Evolutionary conservation across 805 yeast genomes (phyloP), one percentile per base, ranked within the genome.

Genomic region (Metahyphopichia silvanorum): DNA sequence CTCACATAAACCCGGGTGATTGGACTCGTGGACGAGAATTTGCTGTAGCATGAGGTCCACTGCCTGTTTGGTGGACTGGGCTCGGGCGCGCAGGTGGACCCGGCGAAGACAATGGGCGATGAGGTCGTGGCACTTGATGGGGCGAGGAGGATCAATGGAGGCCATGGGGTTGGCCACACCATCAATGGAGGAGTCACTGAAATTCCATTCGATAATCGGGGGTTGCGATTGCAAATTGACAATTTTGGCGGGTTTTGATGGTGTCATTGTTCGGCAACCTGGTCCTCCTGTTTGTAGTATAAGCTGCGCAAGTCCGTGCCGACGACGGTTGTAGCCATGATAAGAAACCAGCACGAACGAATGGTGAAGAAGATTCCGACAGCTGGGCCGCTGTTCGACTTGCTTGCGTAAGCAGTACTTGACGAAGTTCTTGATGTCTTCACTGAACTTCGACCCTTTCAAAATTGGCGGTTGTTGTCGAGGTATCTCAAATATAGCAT

Each of bases 401-500:
- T 77, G 76, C 53, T 82, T 86, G 14, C 69, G 57, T 38, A 91
- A 60, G 52, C 96, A 88, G 29, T 62, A 60, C 20, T 66, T 61
- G 19, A 83, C 77, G 57, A 91, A 85, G 35, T 75, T 82, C 43
- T 77, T 77, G 43, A 85, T 84, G 12, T 71, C 54, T 22, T 60
- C 66, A 42, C 77, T 62, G 40, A 60, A 69, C 3, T 55, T 50
- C 5, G 44, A 32, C 0, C 79, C 81, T 5, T 53, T 60, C 23
- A 76, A 68, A 13, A 49, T 43, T 0, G 96, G 95, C 0, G 95
- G 76, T 6, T 74, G 71, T 15, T 69, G 58, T 26, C 71, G 70
- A 10, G 89, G 91, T 27, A 87, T 85, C 29, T 74, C 72, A 46
- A 79, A 72, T 45, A 91, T 64, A 0, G 85, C 86, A 42, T 82